Evolutionary conservation across 1,284 basidiomycete genomes (phyloP).

Genomic region (Phlebopus sp.): DNA sequence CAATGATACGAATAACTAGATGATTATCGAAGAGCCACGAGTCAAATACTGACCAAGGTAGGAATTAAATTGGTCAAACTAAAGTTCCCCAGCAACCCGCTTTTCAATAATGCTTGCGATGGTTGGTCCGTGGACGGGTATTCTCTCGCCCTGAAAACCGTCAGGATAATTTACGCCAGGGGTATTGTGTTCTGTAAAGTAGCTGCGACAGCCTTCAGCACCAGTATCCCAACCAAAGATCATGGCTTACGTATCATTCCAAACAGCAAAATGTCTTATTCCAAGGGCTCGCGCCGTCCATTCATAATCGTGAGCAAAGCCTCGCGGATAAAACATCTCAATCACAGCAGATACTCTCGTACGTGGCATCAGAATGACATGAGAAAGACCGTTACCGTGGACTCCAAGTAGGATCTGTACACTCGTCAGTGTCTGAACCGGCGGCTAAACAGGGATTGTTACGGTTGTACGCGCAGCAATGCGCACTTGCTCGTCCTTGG

Average conservation of each 20-base stretch:
- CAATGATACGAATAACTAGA: too few relatives aligned
- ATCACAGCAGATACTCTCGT: conserved; percentile 68
- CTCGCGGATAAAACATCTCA: conserved; percentile 76
- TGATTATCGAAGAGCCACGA: too few relatives aligned
- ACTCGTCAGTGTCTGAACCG: conserved; percentile 1
- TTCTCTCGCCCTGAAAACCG: conserved; percentile 70
- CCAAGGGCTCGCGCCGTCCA: conserved; percentile 71
- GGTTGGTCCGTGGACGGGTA: conserved; percentile 61
- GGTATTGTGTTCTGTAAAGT: conserved; percentile 50
- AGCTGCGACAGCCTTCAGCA: conserved; percentile 23
- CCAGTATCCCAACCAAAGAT: not conserved
- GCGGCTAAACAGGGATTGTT: conserved; percentile 18
- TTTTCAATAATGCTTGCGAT: conserved; percentile 59
- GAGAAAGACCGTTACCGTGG: conserved; percentile 79
- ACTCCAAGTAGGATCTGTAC: conserved; percentile 71
- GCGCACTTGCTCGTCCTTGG: conserved; percentile 70
- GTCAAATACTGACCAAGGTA: not conserved
- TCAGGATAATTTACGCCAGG: conserved; percentile 65
- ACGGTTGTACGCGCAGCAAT: conserved; percentile 66
- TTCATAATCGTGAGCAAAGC: conserved; percentile 81
- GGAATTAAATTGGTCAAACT: not conserved
- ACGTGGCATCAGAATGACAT: conserved; percentile 74
- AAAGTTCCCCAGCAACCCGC: conserved; percentile 41
- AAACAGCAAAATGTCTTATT: conserved; percentile 73
- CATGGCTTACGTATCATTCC: conserved; percentile 65